Evolutionary conservation across 495 filamentous ascomycete species (phyloP).

Genomic region (Elasticomyces elasticus): DNA sequence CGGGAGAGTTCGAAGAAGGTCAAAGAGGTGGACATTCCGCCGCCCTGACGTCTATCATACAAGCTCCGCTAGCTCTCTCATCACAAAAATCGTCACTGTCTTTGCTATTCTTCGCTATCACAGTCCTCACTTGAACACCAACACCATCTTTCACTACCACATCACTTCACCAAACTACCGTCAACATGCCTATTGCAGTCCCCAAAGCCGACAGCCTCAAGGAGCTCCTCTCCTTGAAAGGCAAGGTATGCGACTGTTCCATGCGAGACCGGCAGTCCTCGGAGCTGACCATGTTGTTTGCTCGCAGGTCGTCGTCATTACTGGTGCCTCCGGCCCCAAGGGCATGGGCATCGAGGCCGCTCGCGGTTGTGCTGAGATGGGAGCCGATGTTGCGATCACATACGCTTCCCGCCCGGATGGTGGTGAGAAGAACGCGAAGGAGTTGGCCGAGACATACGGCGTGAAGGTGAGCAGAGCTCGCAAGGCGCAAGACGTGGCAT

Average conservation of each 20-base stretch:
- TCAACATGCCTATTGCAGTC: slow-evolving; percentile 47
- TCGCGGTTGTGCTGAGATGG: slow-evolving; percentile 62
- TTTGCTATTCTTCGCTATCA: neutral
- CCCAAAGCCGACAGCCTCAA: slow-evolving; percentile 47
- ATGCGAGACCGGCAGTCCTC: too few species aligned
- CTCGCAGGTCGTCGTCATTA: slow-evolving; percentile 49
- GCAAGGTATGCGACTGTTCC: slow-evolving; percentile 47
- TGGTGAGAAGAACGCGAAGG: slow-evolving; percentile 56
- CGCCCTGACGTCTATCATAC: too few species aligned
- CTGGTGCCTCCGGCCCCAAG: slow-evolving; percentile 56
- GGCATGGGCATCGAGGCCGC: slow-evolving; percentile 69
- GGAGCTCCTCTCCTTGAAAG: slow-evolving; percentile 62
- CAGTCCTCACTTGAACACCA: neutral
- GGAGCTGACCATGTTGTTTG: too few species aligned
- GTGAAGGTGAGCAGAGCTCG: slow-evolving; percentile 37
- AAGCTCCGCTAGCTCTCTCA: too few species aligned
- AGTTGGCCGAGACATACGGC: slow-evolving; percentile 48
- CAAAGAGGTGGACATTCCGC: too few species aligned
- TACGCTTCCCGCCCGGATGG: slow-evolving; percentile 52
- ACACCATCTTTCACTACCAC: neutral
- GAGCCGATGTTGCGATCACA: slow-evolving; percentile 58
- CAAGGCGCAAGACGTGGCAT: neutral
- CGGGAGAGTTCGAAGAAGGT: too few species aligned
- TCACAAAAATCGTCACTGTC: too few species aligned
- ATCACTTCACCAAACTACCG: neutral